Evolutionary conservation across 2,329 filamentous ascomycete species (phyloP), one percentile per base, ranked within the genome.

Genomic region (Fusarium sp.): DNA sequence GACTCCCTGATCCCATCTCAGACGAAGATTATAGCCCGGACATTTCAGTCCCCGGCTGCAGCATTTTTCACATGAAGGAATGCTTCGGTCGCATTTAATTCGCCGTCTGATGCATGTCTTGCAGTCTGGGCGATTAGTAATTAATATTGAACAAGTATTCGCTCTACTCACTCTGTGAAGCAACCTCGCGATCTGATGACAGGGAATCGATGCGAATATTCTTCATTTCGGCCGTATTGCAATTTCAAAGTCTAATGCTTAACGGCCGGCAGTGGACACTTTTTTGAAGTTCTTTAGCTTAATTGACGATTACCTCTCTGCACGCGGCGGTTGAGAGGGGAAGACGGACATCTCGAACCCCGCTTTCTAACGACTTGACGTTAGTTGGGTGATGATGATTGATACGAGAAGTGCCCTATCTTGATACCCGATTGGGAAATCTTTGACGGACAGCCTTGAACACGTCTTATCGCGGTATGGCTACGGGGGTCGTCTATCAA

Each of bases 1-100:
- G 4, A 60, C 57, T 23, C 57, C 57, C 23, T 60, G 57, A 23
- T 37, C n/a, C 57, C 57, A 60, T 56, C 57, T 60, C 12, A 60
- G 27, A 9, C 14, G 40, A 30, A 56, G 10, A 1, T 33, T 23
- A 17, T 56, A 60, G 14, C 57, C 57, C 17, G 57, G 57, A 32
- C 57, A 60, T 9, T 27, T 18, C 1, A 60, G 49, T 12, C 57
- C 40, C n/a, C 57, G 49, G 3, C 26, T 60, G 18, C 23, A 55
- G 26, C 57, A 60, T 1, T 60, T 60, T 8, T n/a, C 2, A 13
- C 57, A 60, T 3, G 57, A 42, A 3, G 57, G 57, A 8, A 32
- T 17, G 4, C 11, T 56, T 18, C 49, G 57, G 7, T 60, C 57
- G n/a, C 57, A 60, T 32, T 38, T 55, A 8, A 60, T 60, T 10